Conservation (phyloP, 495 filamentous ascomycete species). For the Neurospora tetrasperma region DNA sequence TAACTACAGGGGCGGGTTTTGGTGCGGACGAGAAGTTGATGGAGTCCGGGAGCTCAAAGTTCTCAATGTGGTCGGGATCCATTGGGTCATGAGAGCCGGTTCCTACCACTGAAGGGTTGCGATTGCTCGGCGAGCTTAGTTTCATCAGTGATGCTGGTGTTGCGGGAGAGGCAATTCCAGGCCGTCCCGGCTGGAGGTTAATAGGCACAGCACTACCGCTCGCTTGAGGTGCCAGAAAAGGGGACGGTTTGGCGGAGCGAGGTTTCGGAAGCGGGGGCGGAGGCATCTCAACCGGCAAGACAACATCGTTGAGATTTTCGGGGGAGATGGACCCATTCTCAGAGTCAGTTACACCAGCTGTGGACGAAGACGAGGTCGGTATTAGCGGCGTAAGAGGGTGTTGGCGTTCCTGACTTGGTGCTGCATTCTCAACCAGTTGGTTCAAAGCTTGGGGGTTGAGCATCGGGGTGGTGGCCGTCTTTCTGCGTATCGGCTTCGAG, state of each 20-base stretch:
- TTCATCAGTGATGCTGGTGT: slow-evolving; percentile 85
- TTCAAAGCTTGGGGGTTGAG: slow-evolving; percentile 46
- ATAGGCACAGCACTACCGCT: slow-evolving; percentile 11
- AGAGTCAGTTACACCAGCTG: slow-evolving; percentile 30
- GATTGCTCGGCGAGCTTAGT: slow-evolving; percentile 33
- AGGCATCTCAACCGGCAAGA: slow-evolving; percentile 38
- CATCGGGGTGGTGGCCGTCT: slow-evolving; percentile 43
- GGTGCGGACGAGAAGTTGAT: slow-evolving; percentile 37
- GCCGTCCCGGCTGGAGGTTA: slow-evolving; percentile 13
- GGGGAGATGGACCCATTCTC: slow-evolving; percentile 47
- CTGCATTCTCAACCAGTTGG: slow-evolving; percentile 34
- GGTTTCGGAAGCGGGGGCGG: slow-evolving; percentile 44
- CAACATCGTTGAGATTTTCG: slow-evolving; percentile 32
- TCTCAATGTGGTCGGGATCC: slow-evolving; percentile 54
- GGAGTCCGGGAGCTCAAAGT: slow-evolving; percentile 55
- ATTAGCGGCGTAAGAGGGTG: slow-evolving; percentile 12
- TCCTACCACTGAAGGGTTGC: slow-evolving; percentile 17
- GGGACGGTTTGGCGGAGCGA: slow-evolving; percentile 37
- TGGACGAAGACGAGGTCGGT: slow-evolving; percentile 26
- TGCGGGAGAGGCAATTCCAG: slow-evolving; percentile 45
- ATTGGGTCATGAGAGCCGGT: slow-evolving; percentile 26
- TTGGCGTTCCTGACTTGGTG: slow-evolving; percentile 7
- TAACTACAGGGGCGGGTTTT: slow-evolving; percentile 36
- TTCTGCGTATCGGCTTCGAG: slow-evolving; percentile 65
- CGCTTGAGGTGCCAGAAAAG: slow-evolving; percentile 36